Base-by-base conservation (phyloP, 2,329 filamentous ascomycete species). In the Aspergillus flavus region DNA sequence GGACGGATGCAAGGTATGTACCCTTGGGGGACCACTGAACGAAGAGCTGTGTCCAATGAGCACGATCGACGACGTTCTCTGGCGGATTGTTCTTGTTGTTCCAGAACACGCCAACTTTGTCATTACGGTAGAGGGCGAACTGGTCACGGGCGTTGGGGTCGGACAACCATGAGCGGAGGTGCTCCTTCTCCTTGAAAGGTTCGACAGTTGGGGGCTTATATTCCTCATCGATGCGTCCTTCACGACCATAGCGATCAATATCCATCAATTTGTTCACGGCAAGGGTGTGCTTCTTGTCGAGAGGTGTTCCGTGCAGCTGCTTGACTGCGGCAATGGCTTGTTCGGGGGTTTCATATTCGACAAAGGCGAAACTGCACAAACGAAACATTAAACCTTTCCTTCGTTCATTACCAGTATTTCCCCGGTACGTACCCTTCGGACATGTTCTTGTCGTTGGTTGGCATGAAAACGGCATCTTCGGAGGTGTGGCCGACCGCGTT, bases 211-310 rank as follows among this genome's bases (percentile, higher is more conserved):
- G 95, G 57, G 90, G 83, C 64, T 87, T 86, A 82, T 97, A 99
- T 71, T 94, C 89, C 75, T 99, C 95, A 70, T 97, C 91, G 73
- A 99, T 87, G 69, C 93, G 89, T 71, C 95, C 95, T 83, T 98
- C 95, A 67, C 93, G 89, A 67, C 95, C 95, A 79, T 92, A 99
- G 70, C 95, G 91, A 78, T 99, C 95, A 75, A 99, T 94, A 77
- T 99, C 95, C 73, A 94, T 97, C 73, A 99, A 86, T 83, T 99
- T 99, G 88, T 99, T 99, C 72, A 99, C 94, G 68, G 90, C 87
- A 72, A 99, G 88, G 58, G 88, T 97, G 85, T 99, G 94, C 83
- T 90, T 97, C 87, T 96, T 98, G 84, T 99, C 95, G 74, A 99
- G 91, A 52, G 94, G 87, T 6, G 91, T 89, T 73, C 88, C 87